Evolutionary conservation across 768 basidiomycete genomes (phyloP), one percentile per base, ranked within the genome.

Genomic region (Mycena rosella): DNA sequence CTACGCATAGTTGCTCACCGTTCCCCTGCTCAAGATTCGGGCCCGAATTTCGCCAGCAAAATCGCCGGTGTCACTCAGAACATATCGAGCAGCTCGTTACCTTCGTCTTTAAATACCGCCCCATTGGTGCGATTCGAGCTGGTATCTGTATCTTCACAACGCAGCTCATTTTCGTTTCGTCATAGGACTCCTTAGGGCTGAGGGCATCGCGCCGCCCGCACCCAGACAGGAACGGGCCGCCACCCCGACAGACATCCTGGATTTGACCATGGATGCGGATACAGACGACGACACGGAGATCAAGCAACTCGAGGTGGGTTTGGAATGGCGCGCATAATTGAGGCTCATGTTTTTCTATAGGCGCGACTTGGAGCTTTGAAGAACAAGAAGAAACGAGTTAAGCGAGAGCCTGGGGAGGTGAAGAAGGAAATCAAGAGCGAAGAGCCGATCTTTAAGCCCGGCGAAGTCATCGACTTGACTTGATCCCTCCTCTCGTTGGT

Each of bases 391-490:
- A 61, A 44, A 26, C 45, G 55, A 20, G 56, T 63, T 36, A 63
- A 63, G n/a, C 27, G 26, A 24, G 66, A 68, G 34, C 47, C 53
- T 22, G 22, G 32, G 6, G 36, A 44, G 6, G 60, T 67, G 14
- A 67, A 67, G 60, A 62, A 53, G 60, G 66, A 67, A 42, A 52
- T 61, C 26, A 67, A 67, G 47, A 38, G 38, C 7, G 65, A 62
- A 22, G 44, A 20, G 2, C 44, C 44, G 8, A 27, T 36, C 18
- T 63, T 68, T 22, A 47, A 22, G 20, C 51, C 61, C 2, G 67
- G 67, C 9, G 67, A 68, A 34, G 45, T 68, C 24, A 63, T 68
- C 20, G 67, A 68, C 34, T 49, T 68, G 56, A 68, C 67, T 40
- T 68, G 67, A 68, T 22, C n/a, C 22, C 24, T 40, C 54, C 14